Evolutionary conservation across 176 grass and related monocot genomes (phyloP).

Genomic region (Oryza nivara): DNA sequence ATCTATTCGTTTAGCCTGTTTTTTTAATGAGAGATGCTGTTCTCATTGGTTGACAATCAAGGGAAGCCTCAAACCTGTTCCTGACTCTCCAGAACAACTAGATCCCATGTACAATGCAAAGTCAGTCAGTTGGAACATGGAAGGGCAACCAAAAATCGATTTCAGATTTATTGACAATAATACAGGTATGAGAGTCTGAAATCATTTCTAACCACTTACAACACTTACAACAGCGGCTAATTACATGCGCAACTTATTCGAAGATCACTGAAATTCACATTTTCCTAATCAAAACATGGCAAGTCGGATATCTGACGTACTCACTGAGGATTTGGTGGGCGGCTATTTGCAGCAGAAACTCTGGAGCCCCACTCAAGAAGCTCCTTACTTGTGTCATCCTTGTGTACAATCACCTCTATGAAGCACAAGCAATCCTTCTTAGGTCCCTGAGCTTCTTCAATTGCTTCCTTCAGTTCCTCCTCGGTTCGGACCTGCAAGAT

Average conservation of each 20-base stretch:
- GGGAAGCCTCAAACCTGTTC: neutral
- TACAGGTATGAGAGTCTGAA: slow-evolving; percentile 19
- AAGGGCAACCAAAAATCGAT: neutral
- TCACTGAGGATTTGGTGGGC: slow-evolving; percentile 60
- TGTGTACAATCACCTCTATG: slow-evolving; percentile 64
- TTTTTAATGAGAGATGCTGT: neutral
- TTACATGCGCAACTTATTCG: slow-evolving; percentile 33
- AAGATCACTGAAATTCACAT: slow-evolving; percentile 5
- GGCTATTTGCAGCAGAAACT: slow-evolving; percentile 52
- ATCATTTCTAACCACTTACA: slow-evolving; percentile 14
- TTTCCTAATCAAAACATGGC: neutral
- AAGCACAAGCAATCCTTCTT: slow-evolving; percentile 58
- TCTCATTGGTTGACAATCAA: neutral
- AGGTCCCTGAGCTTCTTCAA: slow-evolving; percentile 39
- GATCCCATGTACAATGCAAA: neutral
- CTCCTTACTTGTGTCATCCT: slow-evolving; percentile 64
- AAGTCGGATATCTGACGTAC: neutral
- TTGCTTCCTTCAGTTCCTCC: slow-evolving; percentile 51
- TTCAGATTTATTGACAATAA: slow-evolving; percentile 33
- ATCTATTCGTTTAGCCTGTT: no score
- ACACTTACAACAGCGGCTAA: slow-evolving; percentile 13
- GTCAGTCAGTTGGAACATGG: neutral
- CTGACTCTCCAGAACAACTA: neutral
- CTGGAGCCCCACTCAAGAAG: slow-evolving; percentile 66
- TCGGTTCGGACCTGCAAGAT: slow-evolving; percentile 42